Evolutionary conservation across 2,329 filamentous ascomycete genomes (phyloP), one percentile per base, ranked within the genome.

Genomic region (Beauveria pseudobassiana): DNA sequence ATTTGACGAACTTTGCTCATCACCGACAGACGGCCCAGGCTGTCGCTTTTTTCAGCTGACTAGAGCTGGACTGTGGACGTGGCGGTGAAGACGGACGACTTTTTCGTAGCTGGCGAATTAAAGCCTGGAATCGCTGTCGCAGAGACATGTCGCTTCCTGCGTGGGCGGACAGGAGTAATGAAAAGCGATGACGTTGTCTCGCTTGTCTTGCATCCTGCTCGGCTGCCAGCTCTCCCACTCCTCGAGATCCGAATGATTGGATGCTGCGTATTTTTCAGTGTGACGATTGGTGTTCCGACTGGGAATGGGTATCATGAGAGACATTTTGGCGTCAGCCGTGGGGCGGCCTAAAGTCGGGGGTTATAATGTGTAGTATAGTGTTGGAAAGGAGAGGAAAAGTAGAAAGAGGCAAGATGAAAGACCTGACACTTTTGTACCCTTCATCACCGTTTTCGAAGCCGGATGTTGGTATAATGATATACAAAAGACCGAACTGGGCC

Each of bases 271-370:
- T 16, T 52, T 12, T 14, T 18, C 7, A 5, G 18, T 18, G 12
- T 40, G 48, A 24, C 12, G 46, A 40, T 51, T 16, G 24, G 22
- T 26, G 7, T 51, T 38, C 7, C 48, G 57, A 22, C 18, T 52
- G 18, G 57, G 57, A 3, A 59, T 51, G 46, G 38, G 57, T 26
- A 59, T 52, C 57, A 59, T 59, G 48, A 59, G 57, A 30, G 57
- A 59, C 57, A 59, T 59, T 50, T 43, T 58, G 20, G 45, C 45
- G 22, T 22, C 12, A 12, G 53, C 24, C 1, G n/a, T 34, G 24
- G 38, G 12, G 30, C 10, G 30, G 30, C 12, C 30, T 34, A 10
- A 12, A 12, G 30, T 34, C 30, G 30, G 2, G 24, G 20, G 20
- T 22, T 38, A 28, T 14, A 40, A 18, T 16, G 22, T 42, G 20